Conservation (phyloP, 2,329 filamentous ascomycete species). For the Lanzia echinophila region DNA sequence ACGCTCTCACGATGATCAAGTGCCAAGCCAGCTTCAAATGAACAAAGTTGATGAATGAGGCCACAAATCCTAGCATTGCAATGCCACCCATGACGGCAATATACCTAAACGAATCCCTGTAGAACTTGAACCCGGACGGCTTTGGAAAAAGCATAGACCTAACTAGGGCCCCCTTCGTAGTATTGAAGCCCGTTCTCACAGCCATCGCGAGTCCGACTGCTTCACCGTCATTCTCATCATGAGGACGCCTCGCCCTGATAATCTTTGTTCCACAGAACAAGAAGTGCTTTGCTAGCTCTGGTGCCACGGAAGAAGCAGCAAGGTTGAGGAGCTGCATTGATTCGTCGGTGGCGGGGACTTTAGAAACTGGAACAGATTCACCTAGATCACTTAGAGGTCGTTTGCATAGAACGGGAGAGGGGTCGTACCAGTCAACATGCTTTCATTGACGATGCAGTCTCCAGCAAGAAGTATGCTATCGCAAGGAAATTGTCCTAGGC, state of each 20-base stretch:
- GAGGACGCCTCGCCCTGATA: conserved; percentile 79
- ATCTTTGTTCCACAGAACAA: conserved; percentile 95
- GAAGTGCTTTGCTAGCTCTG: conserved; percentile 80
- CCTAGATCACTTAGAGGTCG: conserved; percentile 39
- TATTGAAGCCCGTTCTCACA: conserved; percentile 92
- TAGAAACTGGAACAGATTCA: conserved; percentile 95
- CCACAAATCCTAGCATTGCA: conserved; percentile 79
- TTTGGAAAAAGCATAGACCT: conserved; percentile 98
- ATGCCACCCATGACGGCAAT: conserved; percentile 93
- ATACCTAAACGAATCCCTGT: conserved; percentile 93
- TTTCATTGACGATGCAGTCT: conserved; percentile 98
- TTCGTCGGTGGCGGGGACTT: conserved; percentile 75
- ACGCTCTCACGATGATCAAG: conserved; percentile 81
- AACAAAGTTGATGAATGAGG: conserved; percentile 89
- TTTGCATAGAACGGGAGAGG: background rate
- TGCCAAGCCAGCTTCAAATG: conserved; percentile 79
- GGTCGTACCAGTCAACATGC: conserved; percentile 74
- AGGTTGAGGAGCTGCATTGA: conserved; percentile 71
- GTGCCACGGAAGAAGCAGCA: conserved; percentile 72
- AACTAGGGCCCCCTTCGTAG: conserved; percentile 91
- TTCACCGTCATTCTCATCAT: conserved; percentile 79
- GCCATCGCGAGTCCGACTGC: conserved; percentile 88
- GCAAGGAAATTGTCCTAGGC: conserved; percentile 78
- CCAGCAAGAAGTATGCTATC: conserved; percentile 87
- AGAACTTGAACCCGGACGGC: conserved; percentile 97